Conservation (phyloP, 495 filamentous ascomycete genomes). For the Endocarpon pusillum region DNA sequence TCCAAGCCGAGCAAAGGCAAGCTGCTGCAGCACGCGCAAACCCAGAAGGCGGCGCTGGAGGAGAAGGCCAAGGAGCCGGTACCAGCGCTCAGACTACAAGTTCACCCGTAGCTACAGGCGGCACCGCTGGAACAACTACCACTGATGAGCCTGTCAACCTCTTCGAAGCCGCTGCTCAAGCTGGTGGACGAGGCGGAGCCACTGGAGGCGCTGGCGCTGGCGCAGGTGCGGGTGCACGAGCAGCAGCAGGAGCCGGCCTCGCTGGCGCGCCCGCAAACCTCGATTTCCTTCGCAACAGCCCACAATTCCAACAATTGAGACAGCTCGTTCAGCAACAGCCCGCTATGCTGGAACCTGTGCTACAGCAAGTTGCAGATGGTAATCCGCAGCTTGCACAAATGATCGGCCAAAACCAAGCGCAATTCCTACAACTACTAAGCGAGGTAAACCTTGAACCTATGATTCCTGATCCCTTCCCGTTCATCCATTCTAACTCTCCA, state of each 20-base stretch:
- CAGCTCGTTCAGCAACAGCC: constrained; percentile 95
- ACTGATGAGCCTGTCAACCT: constrained; percentile 70
- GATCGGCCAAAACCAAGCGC: constrained; percentile 78
- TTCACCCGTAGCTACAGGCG: constrained; percentile 20
- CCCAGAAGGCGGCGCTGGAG: constrained; percentile 12
- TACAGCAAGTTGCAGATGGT: constrained; percentile 88
- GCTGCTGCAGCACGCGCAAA: constrained; percentile 16
- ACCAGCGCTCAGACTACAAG: constrained; percentile 17
- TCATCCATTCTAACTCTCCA: too few relatives aligned
- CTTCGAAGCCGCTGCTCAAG: constrained; percentile 81
- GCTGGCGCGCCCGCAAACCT: constrained; percentile 56
- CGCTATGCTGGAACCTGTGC: constrained; percentile 92
- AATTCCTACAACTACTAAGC: constrained; percentile 73
- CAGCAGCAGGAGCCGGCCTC: constrained; percentile 32
- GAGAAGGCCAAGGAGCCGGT: constrained; percentile 15
- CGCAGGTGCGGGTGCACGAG: constrained; percentile 31
- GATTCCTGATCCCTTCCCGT: too few relatives aligned
- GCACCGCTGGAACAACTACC: constrained; percentile 24
- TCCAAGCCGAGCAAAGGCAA: constrained; percentile 52
- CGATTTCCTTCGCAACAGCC: constrained; percentile 89
- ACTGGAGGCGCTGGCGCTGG: constrained; percentile 27
- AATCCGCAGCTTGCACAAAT: constrained; percentile 87
- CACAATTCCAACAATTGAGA: constrained; percentile 92
- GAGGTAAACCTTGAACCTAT: too few relatives aligned
- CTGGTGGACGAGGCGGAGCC: constrained; percentile 37